These are phyloP conservation scores for Talaromyces nanjingensis DNA, from an alignment of 495 filamentous ascomycete genomes.

Conservation along the genomic window DNA sequence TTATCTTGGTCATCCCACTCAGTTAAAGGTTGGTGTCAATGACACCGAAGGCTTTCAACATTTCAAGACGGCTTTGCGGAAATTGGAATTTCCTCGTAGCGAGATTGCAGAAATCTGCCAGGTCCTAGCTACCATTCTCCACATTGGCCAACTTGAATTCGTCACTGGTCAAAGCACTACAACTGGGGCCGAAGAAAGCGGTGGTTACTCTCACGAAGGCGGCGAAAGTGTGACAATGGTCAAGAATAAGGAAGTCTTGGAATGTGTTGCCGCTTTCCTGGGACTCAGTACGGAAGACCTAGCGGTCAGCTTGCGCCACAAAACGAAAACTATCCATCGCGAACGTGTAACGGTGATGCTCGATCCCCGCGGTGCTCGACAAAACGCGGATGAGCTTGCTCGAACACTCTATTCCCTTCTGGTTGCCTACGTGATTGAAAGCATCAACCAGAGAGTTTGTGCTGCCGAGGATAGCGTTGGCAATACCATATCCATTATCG, in stretches of 20 bases:
- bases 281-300: constrained; percentile 73
- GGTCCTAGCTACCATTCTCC: constrained; percentile 81
- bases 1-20: constrained; percentile 92
- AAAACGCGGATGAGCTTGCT: constrained; percentile 89
- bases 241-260: constrained; percentile 85
- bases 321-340: constrained; percentile 87
- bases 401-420: constrained; percentile 92
- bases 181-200: constrained; percentile 79
- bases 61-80: constrained; percentile 91
- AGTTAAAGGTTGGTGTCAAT: constrained; percentile 94
- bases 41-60: constrained; percentile 92
- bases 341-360: constrained; percentile 97
- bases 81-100: constrained; percentile 84
- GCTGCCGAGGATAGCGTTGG: constrained; percentile 79
- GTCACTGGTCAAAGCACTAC: constrained; percentile 69
- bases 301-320: constrained; percentile 84
- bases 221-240: constrained; percentile 78
- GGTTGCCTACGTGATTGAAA: constrained; percentile 88
- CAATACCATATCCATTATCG: constrained; percentile 90
- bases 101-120: constrained; percentile 98
- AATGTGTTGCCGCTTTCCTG: constrained; percentile 83
- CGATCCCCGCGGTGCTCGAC: constrained; percentile 81
- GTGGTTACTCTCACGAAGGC: constrained; percentile 92
- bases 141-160: constrained; percentile 95
- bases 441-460: constrained; percentile 82